Percentiles rank a stretch among this genome's conserved stretches.
These are phyloP conservation scores for Polysphondylium violaceum DNA, from an alignment of 78 protist genomes.

Conservation along the genomic window DNA sequence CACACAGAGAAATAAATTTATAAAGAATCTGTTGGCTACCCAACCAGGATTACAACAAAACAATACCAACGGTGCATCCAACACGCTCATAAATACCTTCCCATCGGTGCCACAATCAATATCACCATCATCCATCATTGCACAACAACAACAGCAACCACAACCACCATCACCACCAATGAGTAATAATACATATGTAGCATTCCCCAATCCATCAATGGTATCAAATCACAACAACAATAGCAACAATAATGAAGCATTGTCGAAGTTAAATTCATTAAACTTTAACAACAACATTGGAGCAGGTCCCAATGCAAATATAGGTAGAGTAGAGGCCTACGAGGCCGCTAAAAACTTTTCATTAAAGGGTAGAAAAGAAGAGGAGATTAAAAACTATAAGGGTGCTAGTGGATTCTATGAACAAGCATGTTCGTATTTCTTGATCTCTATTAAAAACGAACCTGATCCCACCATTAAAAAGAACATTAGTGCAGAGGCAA, in stretches of 20 bases:
- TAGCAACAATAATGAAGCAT: neutral
- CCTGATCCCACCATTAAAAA: conserved; percentile 52
- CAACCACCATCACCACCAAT: neutral
- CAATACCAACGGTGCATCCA: neutral
- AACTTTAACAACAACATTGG: conserved; percentile 4
- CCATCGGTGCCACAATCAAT: neutral
- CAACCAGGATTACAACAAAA: neutral
- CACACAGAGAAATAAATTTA: conserved; percentile 59
- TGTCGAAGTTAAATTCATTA: conserved; percentile 48
- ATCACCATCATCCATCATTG: conserved; percentile 12
- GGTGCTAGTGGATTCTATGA: conserved; percentile 52
- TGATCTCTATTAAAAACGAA: conserved; percentile 54
- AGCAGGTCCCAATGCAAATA: neutral
- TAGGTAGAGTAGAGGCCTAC: conserved; percentile 66
- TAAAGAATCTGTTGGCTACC: conserved; percentile 36
- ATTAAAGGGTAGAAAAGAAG: conserved; percentile 59
- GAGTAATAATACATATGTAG: neutral
- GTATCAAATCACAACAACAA: conserved; percentile 14
- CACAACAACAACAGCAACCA: neutral
- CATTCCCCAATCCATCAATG: conserved; percentile 37
- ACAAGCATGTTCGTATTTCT: conserved; percentile 54
- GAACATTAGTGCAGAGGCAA: conserved; percentile 40
- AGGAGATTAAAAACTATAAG: conserved; percentile 46
- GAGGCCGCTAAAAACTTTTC: conserved; percentile 45
- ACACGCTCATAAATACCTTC: neutral